phyloP scores from a whole-genome alignment of 192 early-diverging fungal genomes.

The Coemansia umbellata region DNA sequence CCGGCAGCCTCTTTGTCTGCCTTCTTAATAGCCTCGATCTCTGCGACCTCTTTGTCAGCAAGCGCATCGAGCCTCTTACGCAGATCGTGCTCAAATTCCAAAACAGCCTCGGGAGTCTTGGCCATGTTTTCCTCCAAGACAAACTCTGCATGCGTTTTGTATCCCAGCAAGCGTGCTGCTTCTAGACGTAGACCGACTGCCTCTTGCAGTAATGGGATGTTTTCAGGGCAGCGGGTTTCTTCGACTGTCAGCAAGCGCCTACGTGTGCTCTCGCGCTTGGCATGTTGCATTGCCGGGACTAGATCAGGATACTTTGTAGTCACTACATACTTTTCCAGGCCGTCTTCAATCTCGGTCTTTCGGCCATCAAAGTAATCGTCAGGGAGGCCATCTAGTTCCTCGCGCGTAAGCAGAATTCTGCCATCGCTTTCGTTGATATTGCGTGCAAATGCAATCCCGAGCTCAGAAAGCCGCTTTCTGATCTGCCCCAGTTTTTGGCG shows the following conservation, averaged over 20 bases:
- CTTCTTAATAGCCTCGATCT: constrained; percentile 63
- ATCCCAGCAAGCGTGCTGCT: constrained; percentile 61
- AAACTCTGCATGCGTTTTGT: constrained; percentile 63
- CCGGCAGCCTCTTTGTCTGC: constrained; percentile 43
- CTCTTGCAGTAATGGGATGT: constrained; percentile 58
- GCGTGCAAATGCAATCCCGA: constrained; percentile 64
- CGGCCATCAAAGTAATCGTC: constrained; percentile 59
- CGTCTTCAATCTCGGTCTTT: constrained; percentile 49
- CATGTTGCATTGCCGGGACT: constrained; percentile 43
- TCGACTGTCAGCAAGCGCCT: constrained; percentile 41
- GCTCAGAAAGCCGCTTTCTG: constrained; percentile 60
- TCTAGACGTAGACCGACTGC: constrained; percentile 52
- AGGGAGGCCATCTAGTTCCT: constrained; percentile 69
- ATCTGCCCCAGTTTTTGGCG: constrained; percentile 57
- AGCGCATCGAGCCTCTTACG: constrained; percentile 52
- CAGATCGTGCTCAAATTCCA: constrained; percentile 64
- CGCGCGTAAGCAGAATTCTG: constrained; percentile 33
- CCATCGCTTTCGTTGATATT: constrained; percentile 61
- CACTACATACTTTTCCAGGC: constrained; percentile 55
- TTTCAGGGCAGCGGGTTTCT: constrained; percentile 56
- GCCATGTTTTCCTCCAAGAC: constrained; percentile 79
- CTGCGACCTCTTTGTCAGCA: constrained; percentile 57
- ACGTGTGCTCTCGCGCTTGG: constrained; percentile 53
- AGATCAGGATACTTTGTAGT: constrained; percentile 69
- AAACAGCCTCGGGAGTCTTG: constrained; percentile 57